Base-by-base conservation (phyloP, 2,329 filamentous ascomycete species). In the Fusarium setosum region DNA sequence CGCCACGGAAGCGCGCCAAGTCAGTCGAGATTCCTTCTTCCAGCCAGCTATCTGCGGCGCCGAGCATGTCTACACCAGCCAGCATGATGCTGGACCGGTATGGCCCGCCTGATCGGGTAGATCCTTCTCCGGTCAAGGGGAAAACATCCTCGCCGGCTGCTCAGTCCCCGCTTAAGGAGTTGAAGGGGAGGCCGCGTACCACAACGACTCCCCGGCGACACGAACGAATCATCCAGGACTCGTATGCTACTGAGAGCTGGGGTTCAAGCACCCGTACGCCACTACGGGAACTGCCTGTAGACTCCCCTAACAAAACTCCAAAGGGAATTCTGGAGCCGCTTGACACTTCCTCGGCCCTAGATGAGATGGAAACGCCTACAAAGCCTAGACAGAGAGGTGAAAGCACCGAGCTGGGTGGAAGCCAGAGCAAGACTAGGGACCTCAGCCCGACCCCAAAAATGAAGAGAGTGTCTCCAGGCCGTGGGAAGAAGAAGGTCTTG, bases 11-110 rank as follows among this genome's bases (percentile, higher is more conserved):
- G 49, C 71, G 64, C 10, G 56, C 51, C 49, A 56, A 53, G 17
- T 75, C 74, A 32, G 67, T 76, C 3, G 81, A 83, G 61, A 79
- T 84, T 7, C 82, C 82, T 2, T 82, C 81, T 1, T 84, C 83
- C 2, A 72, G 65, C 15, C 70, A 69, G n/a, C 21, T 70, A 10
- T 65, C 77, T 3, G 81, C 80, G 8, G 80, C 81, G 0, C 77
- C 78, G 21, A 80, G 80, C 4, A 38, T 69, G 37, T 77, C 77
- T 4, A 81, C 81, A 7, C 80, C 81, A 0, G 77, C 77, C 17
- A 80, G 80, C 3, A 74, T 80, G 0, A 76, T 80, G 72, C 61
- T 83, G 6, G 74, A 72, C 2, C 72, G 80, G 8, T 81, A 82
- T 57, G 79, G 76, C 32, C 73, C 76, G 41, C 69, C 77, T 38